Percentiles rank a stretch among this genome's conserved stretches.
Evolutionary conservation across 352 stramenopile species (phyloP).

Genomic region (Globisporangium irregulare): DNA sequence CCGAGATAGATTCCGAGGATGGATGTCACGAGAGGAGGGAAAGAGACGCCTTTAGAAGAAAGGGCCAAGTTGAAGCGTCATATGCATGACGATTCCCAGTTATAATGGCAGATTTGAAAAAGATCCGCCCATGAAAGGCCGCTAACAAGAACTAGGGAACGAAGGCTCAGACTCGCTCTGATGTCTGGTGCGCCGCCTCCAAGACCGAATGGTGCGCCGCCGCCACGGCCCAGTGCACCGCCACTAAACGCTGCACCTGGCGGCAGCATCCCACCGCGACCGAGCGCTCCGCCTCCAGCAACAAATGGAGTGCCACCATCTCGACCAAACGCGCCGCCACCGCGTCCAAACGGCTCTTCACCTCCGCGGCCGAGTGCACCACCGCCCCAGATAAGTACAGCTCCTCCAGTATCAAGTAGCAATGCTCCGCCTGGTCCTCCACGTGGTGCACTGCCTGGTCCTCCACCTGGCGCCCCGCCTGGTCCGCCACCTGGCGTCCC

Average conservation of each 20-base stretch:
- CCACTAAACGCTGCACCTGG: slow-evolving; percentile 10
- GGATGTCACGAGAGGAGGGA: background rate
- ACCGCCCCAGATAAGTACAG: slow-evolving; percentile 5
- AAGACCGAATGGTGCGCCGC: slow-evolving; percentile 6
- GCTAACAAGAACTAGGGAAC: background rate
- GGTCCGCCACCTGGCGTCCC: slow-evolving; percentile 21
- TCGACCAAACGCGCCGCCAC: slow-evolving; percentile 14
- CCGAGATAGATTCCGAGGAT: background rate
- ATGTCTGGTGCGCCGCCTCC: slow-evolving; percentile 7
- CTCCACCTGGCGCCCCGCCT: slow-evolving; percentile 24
- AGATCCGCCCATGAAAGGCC: background rate
- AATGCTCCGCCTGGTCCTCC: slow-evolving; percentile 25
- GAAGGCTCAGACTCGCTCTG: no score
- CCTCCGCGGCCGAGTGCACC: slow-evolving; percentile 11
- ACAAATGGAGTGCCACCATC: slow-evolving; percentile 15
- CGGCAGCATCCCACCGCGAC: slow-evolving; percentile 5
- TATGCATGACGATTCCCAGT: background rate
- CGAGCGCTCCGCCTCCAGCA: slow-evolving; percentile 5
- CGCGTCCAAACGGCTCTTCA: slow-evolving; percentile 23
- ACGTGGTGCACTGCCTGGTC: slow-evolving; percentile 22
- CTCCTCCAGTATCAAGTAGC: background rate
- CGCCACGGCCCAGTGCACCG: slow-evolving; percentile 18
- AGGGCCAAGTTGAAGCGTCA: background rate
- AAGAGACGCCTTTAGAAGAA: background rate
- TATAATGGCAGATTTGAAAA: background rate